phyloP scores from a whole-genome alignment of 2,329 filamentous ascomycete species.

The Aspergillus sp. region DNA sequence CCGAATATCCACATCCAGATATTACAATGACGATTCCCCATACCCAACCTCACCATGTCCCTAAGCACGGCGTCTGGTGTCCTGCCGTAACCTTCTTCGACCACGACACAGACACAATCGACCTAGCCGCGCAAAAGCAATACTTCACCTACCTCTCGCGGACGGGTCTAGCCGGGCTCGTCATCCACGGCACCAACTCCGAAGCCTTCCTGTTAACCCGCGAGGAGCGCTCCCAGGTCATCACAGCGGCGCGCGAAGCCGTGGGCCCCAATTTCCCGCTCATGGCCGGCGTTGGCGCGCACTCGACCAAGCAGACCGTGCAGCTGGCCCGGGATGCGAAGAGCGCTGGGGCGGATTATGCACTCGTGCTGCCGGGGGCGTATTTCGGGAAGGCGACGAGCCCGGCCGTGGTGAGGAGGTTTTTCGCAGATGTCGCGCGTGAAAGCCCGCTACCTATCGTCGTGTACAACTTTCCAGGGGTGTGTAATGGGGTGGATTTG shows the following conservation, averaged over 20 bases:
- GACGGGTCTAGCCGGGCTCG: constrained; percentile 45
- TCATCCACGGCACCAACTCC: constrained; percentile 49
- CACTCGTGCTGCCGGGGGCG: constrained; percentile 53
- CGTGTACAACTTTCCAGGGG: constrained; percentile 61
- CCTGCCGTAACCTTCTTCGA: constrained; percentile 51
- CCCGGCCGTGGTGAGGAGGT: constrained; percentile 49
- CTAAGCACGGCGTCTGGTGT: constrained; percentile 39
- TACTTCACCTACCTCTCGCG: constrained; percentile 47
- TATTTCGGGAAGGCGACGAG: constrained; percentile 59
- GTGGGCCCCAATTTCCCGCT: constrained; percentile 49
- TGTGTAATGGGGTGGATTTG: constrained; percentile 60
- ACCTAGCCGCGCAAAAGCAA: constrained; percentile 41
- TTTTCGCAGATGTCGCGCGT: constrained; percentile 52
- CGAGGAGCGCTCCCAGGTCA: constrained; percentile 51
- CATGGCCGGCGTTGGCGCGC: constrained; percentile 56
- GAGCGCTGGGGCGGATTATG: constrained; percentile 54
- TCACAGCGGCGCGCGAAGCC: constrained; percentile 48
- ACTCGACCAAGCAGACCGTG: constrained; percentile 57
- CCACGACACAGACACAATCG: constrained; percentile 41
- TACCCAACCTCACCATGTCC: not conserved
- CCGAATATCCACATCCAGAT: not conserved
- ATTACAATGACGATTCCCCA: not conserved
- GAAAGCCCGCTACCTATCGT: constrained; percentile 50
- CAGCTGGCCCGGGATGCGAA: constrained; percentile 53
- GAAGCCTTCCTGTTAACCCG: constrained; percentile 51